Base-by-base conservation (phyloP, 2,329 filamentous ascomycete genomes). In the Sarocladium strictum region DNA sequence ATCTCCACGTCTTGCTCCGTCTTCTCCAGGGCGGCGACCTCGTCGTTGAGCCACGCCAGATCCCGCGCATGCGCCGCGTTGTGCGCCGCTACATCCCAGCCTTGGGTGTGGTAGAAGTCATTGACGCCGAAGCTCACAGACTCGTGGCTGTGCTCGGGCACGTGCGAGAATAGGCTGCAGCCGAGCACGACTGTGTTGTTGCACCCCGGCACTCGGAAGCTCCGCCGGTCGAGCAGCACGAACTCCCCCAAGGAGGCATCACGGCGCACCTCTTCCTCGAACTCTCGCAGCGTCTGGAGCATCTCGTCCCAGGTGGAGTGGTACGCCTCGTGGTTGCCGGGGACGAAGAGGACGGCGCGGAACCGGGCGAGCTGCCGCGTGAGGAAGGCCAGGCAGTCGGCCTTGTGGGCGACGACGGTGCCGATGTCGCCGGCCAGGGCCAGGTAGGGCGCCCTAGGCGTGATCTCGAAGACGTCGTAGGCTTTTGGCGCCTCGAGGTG, bases 381-480 rank as follows among this genome's bases (percentile, higher is more conserved):
- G 10, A 84, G 63, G 59, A 84, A 84, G 1, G 32, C 53, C 32
- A 75, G 65, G 56, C 73, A 73, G 1, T 73, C 71, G 14, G 69
- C 60, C 40, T 76, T 69, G 56, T 76, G 69, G 9, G 67, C 57
- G 1, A 55, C 60, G 21, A 70, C 52, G 55, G 73, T 72, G 45
- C 80, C 80, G 52, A 84, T 78, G 58, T 84, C 79, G 21, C 81
- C 81, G 0, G 84, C 69, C 0, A 85, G 70, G 0, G 78, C 80
- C 2, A 85, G 69, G 55, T 76, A 72, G 0, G 76, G 75, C 1
- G 79, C 75, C 51, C 65, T 68, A 1, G 76, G 73, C 0, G 61
- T 51, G 21, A 83, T 75, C 2, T 76, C 61, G 59, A 78, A 84
- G 23, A 67, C 21, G 29, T 79, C 74, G 62, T 84, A 84, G 17